A percentile compares a stretch with the other conserved stretches of the same genome.
Evolutionary conservation across 805 yeast species (phyloP).

Genomic region (Nakazawaea wyomingensis): DNA sequence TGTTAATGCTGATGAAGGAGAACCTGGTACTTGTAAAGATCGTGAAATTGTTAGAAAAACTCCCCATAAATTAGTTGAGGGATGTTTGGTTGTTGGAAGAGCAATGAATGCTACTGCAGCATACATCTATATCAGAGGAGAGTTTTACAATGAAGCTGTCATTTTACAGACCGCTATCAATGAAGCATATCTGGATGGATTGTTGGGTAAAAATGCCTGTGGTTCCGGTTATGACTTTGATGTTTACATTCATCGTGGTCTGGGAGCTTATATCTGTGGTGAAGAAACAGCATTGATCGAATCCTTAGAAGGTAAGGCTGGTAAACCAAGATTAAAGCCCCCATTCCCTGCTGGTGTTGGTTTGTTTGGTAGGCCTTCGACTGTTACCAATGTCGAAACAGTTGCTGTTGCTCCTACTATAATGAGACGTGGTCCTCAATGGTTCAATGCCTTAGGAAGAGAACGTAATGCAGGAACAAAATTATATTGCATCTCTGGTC

Average conservation of each 20-base stretch:
- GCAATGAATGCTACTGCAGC: constrained; percentile 95
- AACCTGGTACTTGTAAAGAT: constrained; percentile 92
- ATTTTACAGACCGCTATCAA: constrained; percentile 75
- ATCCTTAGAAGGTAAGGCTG: constrained; percentile 87
- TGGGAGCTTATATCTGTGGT: constrained; percentile 92
- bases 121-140: constrained; percentile 86
- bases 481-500: constrained; percentile 83
- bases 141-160: constrained; percentile 78
- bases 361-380: constrained; percentile 83
- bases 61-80: constrained; percentile 88
- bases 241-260: constrained; percentile 81
- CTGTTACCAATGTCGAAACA: constrained; percentile 88
- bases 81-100: constrained; percentile 84
- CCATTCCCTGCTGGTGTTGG: constrained; percentile 96
- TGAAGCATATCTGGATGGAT: constrained; percentile 79
- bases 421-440: constrained; percentile 81
- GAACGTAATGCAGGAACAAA: constrained; percentile 82
- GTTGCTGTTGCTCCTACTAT: constrained; percentile 89
- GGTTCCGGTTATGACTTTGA: constrained; percentile 84
- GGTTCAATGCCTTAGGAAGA: constrained; percentile 83
- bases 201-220: constrained; percentile 80
- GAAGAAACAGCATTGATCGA: constrained; percentile 90
- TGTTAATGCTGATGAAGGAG: constrained; percentile 92
- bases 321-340: constrained; percentile 90
- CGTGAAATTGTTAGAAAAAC: constrained; percentile 88